Evolutionary conservation across 1,284 basidiomycete species (phyloP).

Genomic region (Cutaneotrichosporon cyanovorans): DNA sequence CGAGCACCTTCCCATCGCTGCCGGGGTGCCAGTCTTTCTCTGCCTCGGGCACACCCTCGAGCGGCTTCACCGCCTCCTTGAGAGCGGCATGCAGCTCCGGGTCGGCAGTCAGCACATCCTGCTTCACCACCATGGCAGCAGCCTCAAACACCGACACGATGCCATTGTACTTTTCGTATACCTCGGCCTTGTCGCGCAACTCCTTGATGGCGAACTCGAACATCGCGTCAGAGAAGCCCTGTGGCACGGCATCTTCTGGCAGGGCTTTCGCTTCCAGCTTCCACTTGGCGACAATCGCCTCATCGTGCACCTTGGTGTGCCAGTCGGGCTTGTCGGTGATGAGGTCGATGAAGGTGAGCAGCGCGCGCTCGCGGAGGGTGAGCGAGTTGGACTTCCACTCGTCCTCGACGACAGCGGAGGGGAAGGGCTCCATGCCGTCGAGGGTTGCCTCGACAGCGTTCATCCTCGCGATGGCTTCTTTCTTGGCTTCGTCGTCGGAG

Average conservation of each 20-base stretch:
- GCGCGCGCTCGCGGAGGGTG: conserved; percentile 10
- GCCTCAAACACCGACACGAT: conserved; percentile 4
- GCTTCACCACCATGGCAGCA: conserved; percentile 2
- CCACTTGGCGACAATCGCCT: conserved; percentile 12
- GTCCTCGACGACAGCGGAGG: conserved; percentile 1
- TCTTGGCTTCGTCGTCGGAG: neutral
- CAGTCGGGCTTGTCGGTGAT: conserved; percentile 12
- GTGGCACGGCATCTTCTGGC: neutral
- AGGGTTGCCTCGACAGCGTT: no score
- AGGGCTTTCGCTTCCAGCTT: conserved; percentile 1
- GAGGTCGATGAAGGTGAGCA: conserved; percentile 10
- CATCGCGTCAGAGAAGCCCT: conserved; percentile 10
- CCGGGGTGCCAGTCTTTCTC: conserved; percentile 16
- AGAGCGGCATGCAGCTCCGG: neutral
- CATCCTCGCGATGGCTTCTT: neutral
- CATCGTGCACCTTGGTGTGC: conserved; percentile 6
- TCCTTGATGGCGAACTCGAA: conserved; percentile 9
- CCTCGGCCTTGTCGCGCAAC: conserved; percentile 12
- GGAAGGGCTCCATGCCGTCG: no score
- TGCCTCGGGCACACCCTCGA: conserved; percentile 6
- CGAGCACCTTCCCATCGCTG: conserved; percentile 10
- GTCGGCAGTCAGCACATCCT: conserved; percentile 3
- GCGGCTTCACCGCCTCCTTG: neutral
- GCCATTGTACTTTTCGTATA: conserved; percentile 1
- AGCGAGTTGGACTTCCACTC: conserved; percentile 7